Percentiles rank a stretch among this genome's conserved stretches.
Evolutionary conservation across 1,284 basidiomycete genomes (phyloP).

Genomic region (Heimioporus retisporus): DNA sequence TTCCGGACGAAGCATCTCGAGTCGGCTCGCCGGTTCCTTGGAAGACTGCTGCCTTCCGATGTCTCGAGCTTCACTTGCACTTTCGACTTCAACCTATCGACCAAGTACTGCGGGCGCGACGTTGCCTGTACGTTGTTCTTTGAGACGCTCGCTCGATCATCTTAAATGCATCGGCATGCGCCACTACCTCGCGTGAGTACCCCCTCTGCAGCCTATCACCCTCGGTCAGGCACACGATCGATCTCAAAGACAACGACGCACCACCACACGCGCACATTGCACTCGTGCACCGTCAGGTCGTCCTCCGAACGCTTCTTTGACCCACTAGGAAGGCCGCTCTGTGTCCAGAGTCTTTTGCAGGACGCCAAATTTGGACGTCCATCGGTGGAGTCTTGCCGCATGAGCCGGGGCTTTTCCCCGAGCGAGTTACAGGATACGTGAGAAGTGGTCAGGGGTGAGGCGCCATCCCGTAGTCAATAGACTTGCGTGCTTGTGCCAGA

Average conservation of each 20-base stretch:
- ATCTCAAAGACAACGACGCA: constrained; percentile 70
- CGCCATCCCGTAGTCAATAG: too few species aligned
- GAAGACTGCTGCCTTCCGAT: constrained; percentile 63
- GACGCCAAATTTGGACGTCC: constrained; percentile 64
- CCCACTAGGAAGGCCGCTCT: constrained; percentile 73
- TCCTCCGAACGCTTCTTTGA: constrained; percentile 74
- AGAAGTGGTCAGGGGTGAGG: too few species aligned
- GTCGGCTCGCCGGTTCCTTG: neutral
- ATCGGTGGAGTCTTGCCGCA: constrained; percentile 67
- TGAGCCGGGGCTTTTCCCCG: constrained; percentile 68
- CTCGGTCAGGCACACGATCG: neutral
- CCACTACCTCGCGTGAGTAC: constrained; percentile 82
- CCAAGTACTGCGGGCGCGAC: constrained; percentile 62
- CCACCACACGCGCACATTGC: constrained; percentile 70
- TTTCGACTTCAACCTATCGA: constrained; percentile 67
- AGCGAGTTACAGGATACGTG: constrained; percentile 29
- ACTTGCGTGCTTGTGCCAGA: too few species aligned
- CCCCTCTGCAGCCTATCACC: constrained; percentile 78
- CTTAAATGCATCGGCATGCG: constrained; percentile 89
- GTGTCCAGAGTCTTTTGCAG: constrained; percentile 72
- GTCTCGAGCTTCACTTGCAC: constrained; percentile 76
- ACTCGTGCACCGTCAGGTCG: constrained; percentile 71
- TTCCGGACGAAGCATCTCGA: constrained; percentile 54
- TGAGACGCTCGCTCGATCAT: constrained; percentile 65
- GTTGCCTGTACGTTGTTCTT: constrained; percentile 67